Conservation (phyloP, 2,329 filamentous ascomycete genomes). For the Hawksworthiomyces lignivorus region DNA sequence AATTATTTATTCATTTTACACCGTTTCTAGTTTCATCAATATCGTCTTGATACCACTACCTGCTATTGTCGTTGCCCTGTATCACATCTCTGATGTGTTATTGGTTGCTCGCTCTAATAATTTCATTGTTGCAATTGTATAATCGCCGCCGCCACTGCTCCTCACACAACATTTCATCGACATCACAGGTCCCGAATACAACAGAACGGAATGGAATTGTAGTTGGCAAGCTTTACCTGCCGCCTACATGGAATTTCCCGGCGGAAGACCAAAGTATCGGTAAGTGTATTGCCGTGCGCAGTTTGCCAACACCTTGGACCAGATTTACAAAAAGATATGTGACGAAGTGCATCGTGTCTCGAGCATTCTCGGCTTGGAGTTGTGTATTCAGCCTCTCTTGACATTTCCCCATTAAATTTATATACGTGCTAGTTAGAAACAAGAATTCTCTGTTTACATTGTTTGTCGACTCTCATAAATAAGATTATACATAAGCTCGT, state of each 20-base stretch:
- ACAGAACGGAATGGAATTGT: slow-evolving; percentile 57
- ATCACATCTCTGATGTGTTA: no score
- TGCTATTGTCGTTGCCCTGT: no score
- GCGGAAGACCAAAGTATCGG: slow-evolving; percentile 71
- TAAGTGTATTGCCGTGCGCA: slow-evolving; percentile 62
- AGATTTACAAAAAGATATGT: slow-evolving; percentile 59
- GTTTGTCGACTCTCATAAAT: slow-evolving; percentile 68
- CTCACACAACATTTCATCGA: slow-evolving; percentile 68
- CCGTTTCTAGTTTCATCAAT: no score
- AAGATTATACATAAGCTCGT: slow-evolving; percentile 68
- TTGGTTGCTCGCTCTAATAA: no score
- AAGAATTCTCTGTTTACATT: no score
- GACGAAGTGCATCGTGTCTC: slow-evolving; percentile 69
- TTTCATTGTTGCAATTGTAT: no score
- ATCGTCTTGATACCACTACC: no score
- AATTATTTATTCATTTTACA: no score
- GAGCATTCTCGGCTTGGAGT: slow-evolving; percentile 69
- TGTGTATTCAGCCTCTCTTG: no score
- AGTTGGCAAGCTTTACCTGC: slow-evolving; percentile 57
- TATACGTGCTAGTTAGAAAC: no score
- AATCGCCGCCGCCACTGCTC: no score
- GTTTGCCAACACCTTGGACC: slow-evolving; percentile 58
- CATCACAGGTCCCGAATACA: slow-evolving; percentile 65
- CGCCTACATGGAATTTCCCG: slow-evolving; percentile 78
- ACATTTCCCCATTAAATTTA: no score